phyloP scores from a whole-genome alignment of 2,329 filamentous ascomycete genomes.

The Conoideocrella luteorostrata region DNA sequence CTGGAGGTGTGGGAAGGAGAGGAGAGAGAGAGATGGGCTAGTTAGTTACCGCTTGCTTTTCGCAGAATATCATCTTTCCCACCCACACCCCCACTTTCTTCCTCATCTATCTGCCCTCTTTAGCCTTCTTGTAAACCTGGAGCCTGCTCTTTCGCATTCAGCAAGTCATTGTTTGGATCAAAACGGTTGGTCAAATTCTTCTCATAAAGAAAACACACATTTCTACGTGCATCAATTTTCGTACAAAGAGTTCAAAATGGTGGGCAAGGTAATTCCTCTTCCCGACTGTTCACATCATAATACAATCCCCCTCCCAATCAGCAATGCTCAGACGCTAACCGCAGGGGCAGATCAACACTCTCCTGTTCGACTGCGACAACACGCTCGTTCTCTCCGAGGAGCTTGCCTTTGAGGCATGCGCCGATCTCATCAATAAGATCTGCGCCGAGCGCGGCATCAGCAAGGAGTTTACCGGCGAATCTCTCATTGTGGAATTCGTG shows the following conservation, averaged over 20 bases:
- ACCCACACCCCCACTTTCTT: not conserved
- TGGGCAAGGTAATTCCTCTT: too few species aligned
- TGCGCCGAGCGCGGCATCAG: constrained; percentile 57
- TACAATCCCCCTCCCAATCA: too few species aligned
- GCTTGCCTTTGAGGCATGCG: constrained; percentile 85
- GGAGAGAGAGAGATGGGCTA: not conserved
- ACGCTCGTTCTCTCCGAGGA: constrained; percentile 89
- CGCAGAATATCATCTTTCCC: not conserved
- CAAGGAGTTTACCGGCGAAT: constrained; percentile 68
- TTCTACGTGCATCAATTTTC: too few species aligned
- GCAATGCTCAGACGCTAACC: too few species aligned
- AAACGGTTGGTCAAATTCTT: too few species aligned
- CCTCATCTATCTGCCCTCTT: not conserved
- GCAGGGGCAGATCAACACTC: constrained; percentile 51
- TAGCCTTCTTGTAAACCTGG: too few species aligned
- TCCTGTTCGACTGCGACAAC: constrained; percentile 81
- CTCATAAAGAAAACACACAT: too few species aligned
- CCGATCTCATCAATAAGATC: constrained; percentile 82
- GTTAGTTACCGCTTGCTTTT: not conserved
- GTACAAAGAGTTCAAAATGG: too few species aligned
- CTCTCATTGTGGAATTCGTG: constrained; percentile 80
- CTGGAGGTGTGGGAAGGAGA: not conserved
- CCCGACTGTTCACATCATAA: too few species aligned
- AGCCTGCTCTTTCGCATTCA: too few species aligned
- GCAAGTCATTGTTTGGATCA: too few species aligned